Percentiles rank a stretch among this genome's conserved stretches.
These are phyloP conservation scores for Obelidium mucronatum DNA, from an alignment of 192 early-diverging fungal species.

Conservation along the genomic window DNA sequence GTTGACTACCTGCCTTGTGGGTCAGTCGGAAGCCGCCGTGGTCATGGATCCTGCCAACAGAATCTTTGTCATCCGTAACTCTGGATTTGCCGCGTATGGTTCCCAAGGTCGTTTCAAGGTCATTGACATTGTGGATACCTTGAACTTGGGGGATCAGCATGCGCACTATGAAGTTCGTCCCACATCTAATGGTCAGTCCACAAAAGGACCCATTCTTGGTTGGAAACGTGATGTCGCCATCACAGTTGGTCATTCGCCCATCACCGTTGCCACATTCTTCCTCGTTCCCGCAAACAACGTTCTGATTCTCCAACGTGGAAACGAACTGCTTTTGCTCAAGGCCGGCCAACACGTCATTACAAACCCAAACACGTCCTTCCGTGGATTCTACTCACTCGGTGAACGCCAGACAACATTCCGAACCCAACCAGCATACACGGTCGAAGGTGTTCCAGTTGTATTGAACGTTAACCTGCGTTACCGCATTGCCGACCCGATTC, in stretches of 20 bases:
- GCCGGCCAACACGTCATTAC: constrained; percentile 62
- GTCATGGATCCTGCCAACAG: constrained; percentile 53
- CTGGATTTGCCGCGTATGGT: constrained; percentile 57
- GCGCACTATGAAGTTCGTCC: constrained; percentile 41
- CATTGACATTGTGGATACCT: constrained; percentile 55
- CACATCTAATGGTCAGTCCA: constrained; percentile 3
- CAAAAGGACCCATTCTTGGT: constrained; percentile 43
- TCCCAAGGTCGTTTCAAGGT: constrained; percentile 45
- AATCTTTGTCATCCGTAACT: constrained; percentile 56
- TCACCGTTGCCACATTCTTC: constrained; percentile 56
- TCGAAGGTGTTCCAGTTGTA: constrained; percentile 56
- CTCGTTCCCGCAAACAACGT: constrained; percentile 63
- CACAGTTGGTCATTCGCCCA: constrained; percentile 9
- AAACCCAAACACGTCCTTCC: constrained; percentile 53
- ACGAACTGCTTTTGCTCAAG: constrained; percentile 45
- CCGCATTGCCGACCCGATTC: constrained; percentile 49
- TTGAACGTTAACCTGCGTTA: constrained; percentile 57
- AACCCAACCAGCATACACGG: constrained; percentile 53
- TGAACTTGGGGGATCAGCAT: constrained; percentile 50
- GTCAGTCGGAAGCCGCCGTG: constrained; percentile 54
- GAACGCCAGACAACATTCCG: constrained; percentile 52
- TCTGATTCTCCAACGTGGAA: constrained; percentile 52
- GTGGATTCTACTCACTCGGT: constrained; percentile 54
- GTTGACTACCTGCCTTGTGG: constrained; percentile 53
- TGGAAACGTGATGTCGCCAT: constrained; percentile 49